A percentile compares a stretch with the other conserved stretches of the same genome.
These are phyloP conservation scores for Aspergillus melleus DNA, from an alignment of 2,329 filamentous ascomycete species.

Conservation along the genomic window DNA sequence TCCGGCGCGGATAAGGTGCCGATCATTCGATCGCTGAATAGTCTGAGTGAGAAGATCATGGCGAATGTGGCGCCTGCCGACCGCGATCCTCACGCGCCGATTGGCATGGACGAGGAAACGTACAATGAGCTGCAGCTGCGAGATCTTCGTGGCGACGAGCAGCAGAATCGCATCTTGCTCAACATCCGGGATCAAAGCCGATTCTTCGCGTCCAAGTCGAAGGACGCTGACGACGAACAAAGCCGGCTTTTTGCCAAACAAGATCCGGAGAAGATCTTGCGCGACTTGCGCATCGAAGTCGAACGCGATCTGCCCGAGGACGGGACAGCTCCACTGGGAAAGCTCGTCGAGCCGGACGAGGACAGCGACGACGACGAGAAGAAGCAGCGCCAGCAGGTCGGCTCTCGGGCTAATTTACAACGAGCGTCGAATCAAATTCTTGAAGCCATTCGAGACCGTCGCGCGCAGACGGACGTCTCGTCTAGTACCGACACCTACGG, in stretches of 20 bases:
- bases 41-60: conserved; percentile 89
- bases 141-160: conserved; percentile 73
- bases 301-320: conserved; percentile 45
- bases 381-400: conserved; percentile 59
- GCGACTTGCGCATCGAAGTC: conserved; percentile 64
- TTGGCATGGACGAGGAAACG: conserved; percentile 69
- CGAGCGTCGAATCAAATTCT: conserved; percentile 58
- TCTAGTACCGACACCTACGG: conserved; percentile 44
- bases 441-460: conserved; percentile 58
- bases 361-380: conserved; percentile 61
- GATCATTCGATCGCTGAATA: conserved; percentile 86
- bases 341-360: conserved; percentile 54
- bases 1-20: conserved; percentile 73
- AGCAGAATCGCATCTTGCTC: conserved; percentile 76
- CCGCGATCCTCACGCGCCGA: conserved; percentile 62
- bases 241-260: conserved; percentile 66
- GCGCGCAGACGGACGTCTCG: conserved; percentile 43
- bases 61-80: conserved; percentile 81
- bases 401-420: conserved; percentile 67
- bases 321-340: conserved; percentile 68
- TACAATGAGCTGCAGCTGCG: conserved; percentile 74
- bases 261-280: conserved; percentile 67
- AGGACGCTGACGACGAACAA: conserved; percentile 43
- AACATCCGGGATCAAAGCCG: conserved; percentile 85
- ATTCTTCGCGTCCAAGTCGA: conserved; percentile 68